These are phyloP conservation scores for Akanthomyces dipterigenus DNA, from an alignment of 2,329 filamentous ascomycete species.

Conservation along the genomic window DNA sequence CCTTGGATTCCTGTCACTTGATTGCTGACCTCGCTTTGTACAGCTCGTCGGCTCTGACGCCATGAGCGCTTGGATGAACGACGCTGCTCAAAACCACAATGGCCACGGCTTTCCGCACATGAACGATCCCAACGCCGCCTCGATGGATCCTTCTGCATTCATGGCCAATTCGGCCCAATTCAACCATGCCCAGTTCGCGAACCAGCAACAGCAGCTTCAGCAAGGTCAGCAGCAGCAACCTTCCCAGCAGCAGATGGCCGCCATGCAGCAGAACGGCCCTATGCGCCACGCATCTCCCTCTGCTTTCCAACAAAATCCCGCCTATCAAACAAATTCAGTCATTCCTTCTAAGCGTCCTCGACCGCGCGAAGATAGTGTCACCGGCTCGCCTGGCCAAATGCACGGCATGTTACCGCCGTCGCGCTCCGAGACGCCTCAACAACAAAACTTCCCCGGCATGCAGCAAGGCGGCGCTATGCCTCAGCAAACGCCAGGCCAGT, in stretches of 20 bases:
- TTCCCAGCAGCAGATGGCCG: slow-evolving; percentile 42
- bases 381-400: slow-evolving; percentile 72
- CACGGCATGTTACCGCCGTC: slow-evolving; percentile 70
- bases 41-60: slow-evolving; percentile 42
- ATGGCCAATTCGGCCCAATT: slow-evolving; percentile 56
- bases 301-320: slow-evolving; percentile 58
- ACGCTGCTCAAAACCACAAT: slow-evolving; percentile 64
- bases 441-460: slow-evolving; percentile 65
- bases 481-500: slow-evolving; percentile 58
- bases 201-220: slow-evolving; percentile 34
- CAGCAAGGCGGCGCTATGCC: slow-evolving; percentile 57
- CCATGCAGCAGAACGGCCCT: slow-evolving; percentile 68
- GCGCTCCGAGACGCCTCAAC: slow-evolving; percentile 87
- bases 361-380: slow-evolving; percentile 75
- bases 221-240: slow-evolving; percentile 18
- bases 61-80: slow-evolving; percentile 70
- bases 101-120: slow-evolving; percentile 61
- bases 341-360: slow-evolving; percentile 85
- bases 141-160: slow-evolving; percentile 61
- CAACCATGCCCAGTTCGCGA: slow-evolving; percentile 53
- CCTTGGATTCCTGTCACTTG: slow-evolving; percentile 30
- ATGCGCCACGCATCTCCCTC: slow-evolving; percentile 77
- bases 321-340: slow-evolving; percentile 77
- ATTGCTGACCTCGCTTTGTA: slow-evolving; percentile 39
- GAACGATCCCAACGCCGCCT: slow-evolving; percentile 50